Evolutionary conservation across 331 rosid species (phyloP), one percentile per base, ranked within the genome.

Genomic region (Arachis monticola): DNA sequence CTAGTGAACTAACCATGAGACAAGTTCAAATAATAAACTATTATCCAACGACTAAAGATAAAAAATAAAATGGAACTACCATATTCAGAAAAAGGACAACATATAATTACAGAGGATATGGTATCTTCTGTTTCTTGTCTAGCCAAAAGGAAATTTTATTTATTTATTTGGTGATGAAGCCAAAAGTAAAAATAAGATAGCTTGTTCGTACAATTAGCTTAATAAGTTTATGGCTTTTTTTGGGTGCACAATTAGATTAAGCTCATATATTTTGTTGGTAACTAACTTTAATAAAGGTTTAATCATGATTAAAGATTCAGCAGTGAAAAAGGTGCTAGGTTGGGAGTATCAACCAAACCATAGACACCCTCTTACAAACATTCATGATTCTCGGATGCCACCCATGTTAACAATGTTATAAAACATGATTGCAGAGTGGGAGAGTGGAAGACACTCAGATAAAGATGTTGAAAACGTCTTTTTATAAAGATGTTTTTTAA

Each of bases 321-420:
- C 1, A 14, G 13, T 45, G 40, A 17, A 65, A 45, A 65, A 22
- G 70, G 35, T 44, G 70, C 41, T 13, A 13, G 60, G 17, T 60
- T n/a, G 45, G 1, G 58, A 17, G 22, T 17, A 42, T 57, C 71
- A 66, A 50, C 72, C 46, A 30, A 27, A 52, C 48, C 61, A 31
- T 10, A 30, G 11, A 67, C 30, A 12, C 46, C 11, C 27, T 31
- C 10, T 50, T 7, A 30, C 22, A 17, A 17, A 17, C 22, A 17
- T 48, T 32, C 35, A 31, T 52, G 7, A 50, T 13, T 45, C 60
- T 68, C 60, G 7, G 7, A 31, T 68, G 73, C 45, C 13, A 11
- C 48, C 22, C 61, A 69, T 17, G 74, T 14, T 48, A 40, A 46
- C 22, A 27, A 27, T 66, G 58, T 47, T 31, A 65, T 67, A 27